phyloP scores from a whole-genome alignment of 2,329 filamentous ascomycete species.

The Ophiosphaerella narmari region DNA sequence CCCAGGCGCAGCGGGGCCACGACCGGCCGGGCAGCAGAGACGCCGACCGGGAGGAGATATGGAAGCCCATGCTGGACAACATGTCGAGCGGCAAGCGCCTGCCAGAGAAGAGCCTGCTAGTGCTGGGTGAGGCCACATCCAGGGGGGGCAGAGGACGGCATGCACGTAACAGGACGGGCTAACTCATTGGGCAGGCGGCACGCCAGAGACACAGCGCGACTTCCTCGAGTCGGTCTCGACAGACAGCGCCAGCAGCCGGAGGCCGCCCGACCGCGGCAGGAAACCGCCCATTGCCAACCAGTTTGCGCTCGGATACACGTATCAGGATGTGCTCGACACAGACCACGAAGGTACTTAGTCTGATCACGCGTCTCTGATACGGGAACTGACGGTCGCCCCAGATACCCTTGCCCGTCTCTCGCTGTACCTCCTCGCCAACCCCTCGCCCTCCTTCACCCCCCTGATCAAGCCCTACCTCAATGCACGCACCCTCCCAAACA shows the following conservation, averaged over 20 bases:
- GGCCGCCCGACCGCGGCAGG: constrained; percentile 58
- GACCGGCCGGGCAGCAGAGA: constrained; percentile 60
- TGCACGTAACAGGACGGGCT: constrained; percentile 8
- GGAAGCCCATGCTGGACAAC: constrained; percentile 89
- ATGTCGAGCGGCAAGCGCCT: constrained; percentile 88
- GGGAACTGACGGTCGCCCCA: constrained; percentile 42
- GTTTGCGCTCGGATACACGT: constrained; percentile 92
- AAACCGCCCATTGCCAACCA: constrained; percentile 84
- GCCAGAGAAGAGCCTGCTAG: constrained; percentile 87
- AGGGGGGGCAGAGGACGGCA: constrained; percentile 4
- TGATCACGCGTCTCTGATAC: background rate
- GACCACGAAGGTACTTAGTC: constrained; percentile 79
- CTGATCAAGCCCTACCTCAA: constrained; percentile 85
- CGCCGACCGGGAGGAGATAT: constrained; percentile 79
- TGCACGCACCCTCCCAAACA: constrained; percentile 81
- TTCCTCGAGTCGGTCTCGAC: constrained; percentile 66
- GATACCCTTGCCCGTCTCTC: constrained; percentile 90
- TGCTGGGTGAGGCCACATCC: constrained; percentile 67
- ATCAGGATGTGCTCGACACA: constrained; percentile 90
- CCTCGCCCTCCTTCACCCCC: constrained; percentile 79
- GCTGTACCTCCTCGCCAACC: constrained; percentile 84
- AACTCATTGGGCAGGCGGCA: constrained; percentile 64
- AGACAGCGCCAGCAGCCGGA: constrained; percentile 45
- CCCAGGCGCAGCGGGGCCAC: constrained; percentile 24
- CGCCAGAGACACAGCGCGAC: constrained; percentile 80